Base-by-base conservation (phyloP, 148 eudicot species). In the Dianthus caryophyllus region DNA sequence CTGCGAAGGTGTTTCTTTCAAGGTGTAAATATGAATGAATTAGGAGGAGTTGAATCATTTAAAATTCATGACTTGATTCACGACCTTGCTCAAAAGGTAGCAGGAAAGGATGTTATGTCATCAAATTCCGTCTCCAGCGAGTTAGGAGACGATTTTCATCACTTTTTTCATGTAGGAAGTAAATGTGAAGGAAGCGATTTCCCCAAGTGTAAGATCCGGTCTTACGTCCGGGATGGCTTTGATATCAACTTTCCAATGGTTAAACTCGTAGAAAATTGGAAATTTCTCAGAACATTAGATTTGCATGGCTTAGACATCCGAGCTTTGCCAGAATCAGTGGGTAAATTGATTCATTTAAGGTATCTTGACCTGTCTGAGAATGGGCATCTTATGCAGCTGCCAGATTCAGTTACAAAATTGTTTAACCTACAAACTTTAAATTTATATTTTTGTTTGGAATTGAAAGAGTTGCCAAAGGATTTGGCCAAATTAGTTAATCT, bases 341-440 rank as follows among this genome's bases (percentile, higher is more conserved):
- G 79, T 6, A 41, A 61, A 26, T 18, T 78, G 15, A 24, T 52
- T 20, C 87, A 73, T 60, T 73, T 84, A 43, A 80, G 88, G 59
- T 80, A 57, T 62, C 75, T 84, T 30, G 67, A 76, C 39, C 66
- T 78, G 2, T 73, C 73, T 18, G 2, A 11, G 3, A 72, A 64
- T 30, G 5, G 3, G 0, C 1, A 15, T 1, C 21, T 57, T 1
- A 30, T 25, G 13, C 9, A 1, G 6, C 67, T 78, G 1, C 77
- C 79, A 0, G 54, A 66, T 2, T 71, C 82, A 2, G 56, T 77
- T 13, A 60, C 75, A 31, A 65, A 73, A 18, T 66, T 82, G 20
- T 30, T 63, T 31, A 82, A 82, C 59, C 25, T 72, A 44, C 57
- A 73, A 9, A 21, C 73, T 1, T 22, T 79, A 39, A 11, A 6